These are phyloP conservation scores for Lodderomyces pseudojiufengensis DNA, from an alignment of 1,139 yeast species.

Conservation along the genomic window DNA sequence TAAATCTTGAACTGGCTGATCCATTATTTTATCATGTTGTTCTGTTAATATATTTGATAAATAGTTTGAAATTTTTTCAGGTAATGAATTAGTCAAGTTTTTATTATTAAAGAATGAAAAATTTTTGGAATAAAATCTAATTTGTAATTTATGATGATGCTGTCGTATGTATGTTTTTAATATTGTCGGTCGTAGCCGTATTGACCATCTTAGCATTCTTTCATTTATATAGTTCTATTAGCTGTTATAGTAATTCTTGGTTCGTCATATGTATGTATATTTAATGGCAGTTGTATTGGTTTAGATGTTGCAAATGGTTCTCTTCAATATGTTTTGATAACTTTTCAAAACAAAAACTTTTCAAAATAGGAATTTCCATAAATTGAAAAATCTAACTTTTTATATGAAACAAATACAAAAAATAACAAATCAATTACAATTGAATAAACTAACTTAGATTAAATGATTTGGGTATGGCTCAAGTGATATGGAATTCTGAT, in stretches of 20 bases:
- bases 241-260: background rate
- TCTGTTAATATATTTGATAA: conserved; percentile 7
- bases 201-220: conserved; percentile 6
- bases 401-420: background rate
- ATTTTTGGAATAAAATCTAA: conserved; percentile 3
- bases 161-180: conserved; percentile 9
- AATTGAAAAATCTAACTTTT: too few species aligned
- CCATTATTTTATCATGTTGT: conserved; percentile 6
- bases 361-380: background rate
- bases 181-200: conserved; percentile 6
- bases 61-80: conserved; percentile 9
- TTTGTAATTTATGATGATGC: conserved; percentile 6
- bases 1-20: conserved; percentile 5
- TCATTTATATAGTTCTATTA: background rate
- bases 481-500: conserved; percentile 47
- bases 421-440: too few species aligned
- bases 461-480: conserved; percentile 38
- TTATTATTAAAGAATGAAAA: conserved; percentile 5
- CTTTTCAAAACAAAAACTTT: too few species aligned
- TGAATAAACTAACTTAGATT: too few species aligned
- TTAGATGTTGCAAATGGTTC: too few species aligned
- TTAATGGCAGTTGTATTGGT: too few species aligned
- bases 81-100: conserved; percentile 7
- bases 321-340: too few species aligned
- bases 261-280: too few species aligned